Conservation (phyloP, 306 rosid species). For the Glycine latifolia region DNA sequence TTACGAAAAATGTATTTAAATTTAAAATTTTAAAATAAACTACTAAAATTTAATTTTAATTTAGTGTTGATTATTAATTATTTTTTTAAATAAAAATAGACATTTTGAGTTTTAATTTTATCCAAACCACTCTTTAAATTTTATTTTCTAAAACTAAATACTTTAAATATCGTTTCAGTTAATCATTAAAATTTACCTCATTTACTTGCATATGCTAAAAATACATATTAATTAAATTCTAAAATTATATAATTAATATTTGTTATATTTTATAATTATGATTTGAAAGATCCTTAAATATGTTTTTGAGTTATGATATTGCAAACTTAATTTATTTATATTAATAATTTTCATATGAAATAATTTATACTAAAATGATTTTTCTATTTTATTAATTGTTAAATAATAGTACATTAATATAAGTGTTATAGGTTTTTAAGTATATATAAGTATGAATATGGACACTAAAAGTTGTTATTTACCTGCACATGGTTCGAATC, state of each 20-base stretch:
- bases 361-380: too few species aligned
- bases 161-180: too few species aligned
- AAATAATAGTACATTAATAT: background rate
- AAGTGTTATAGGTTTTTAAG: background rate
- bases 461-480: constrained; percentile 1
- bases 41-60: too few species aligned
- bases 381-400: background rate
- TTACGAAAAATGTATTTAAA: background rate
- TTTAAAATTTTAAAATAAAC: too few species aligned
- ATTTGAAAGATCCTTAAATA: background rate
- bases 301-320: too few species aligned
- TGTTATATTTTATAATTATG: background rate
- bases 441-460: background rate
- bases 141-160: too few species aligned
- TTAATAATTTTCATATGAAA: background rate
- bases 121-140: too few species aligned
- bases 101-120: too few species aligned
- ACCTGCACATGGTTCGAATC: background rate
- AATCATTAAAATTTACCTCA: too few species aligned
- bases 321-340: background rate
- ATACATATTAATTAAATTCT: background rate
- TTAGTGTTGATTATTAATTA: too few species aligned
- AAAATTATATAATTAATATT: background rate
- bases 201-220: too few species aligned
- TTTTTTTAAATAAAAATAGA: too few species aligned